These are phyloP conservation scores for Raddia guianensis DNA, from an alignment of 176 grass and related monocot species.

Conservation along the genomic window DNA sequence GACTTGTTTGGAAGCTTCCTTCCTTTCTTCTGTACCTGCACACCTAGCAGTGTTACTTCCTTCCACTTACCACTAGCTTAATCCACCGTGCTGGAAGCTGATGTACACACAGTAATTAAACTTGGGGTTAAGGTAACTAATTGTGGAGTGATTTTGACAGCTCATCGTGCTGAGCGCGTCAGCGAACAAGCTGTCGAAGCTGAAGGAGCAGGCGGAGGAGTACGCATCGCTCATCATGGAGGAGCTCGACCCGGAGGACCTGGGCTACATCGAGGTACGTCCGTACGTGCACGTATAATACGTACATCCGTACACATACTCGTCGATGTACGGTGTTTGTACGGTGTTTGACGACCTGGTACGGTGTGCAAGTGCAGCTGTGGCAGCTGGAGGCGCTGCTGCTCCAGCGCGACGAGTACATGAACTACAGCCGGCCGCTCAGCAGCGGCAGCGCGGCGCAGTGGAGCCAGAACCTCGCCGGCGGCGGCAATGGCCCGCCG, in stretches of 20 bases:
- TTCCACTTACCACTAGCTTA: not conserved
- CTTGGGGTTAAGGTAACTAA: not conserved
- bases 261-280: conserved; percentile 81
- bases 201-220: conserved; percentile 81
- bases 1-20: conserved; percentile 22
- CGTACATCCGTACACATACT: too few relatives aligned
- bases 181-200: conserved; percentile 77
- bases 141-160: conserved; percentile 22
- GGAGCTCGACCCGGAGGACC: conserved; percentile 80
- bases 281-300: too few relatives aligned
- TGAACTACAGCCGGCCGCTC: conserved; percentile 79
- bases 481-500: conserved; percentile 5
- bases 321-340: not conserved
- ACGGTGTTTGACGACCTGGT: not conserved
- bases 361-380: conserved; percentile 48
- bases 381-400: conserved; percentile 94
- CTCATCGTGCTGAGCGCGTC: conserved; percentile 78
- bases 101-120: not conserved
- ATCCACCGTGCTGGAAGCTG: not conserved
- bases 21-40: not conserved
- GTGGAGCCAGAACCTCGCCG: conserved; percentile 79
- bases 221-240: conserved; percentile 83
- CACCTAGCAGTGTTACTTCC: not conserved
- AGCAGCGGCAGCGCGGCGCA: conserved; percentile 70
- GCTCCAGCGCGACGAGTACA: conserved; percentile 76